Evolutionary conservation across 305 asterid genomes (phyloP).

Genomic region (Plantago lanceolata): DNA sequence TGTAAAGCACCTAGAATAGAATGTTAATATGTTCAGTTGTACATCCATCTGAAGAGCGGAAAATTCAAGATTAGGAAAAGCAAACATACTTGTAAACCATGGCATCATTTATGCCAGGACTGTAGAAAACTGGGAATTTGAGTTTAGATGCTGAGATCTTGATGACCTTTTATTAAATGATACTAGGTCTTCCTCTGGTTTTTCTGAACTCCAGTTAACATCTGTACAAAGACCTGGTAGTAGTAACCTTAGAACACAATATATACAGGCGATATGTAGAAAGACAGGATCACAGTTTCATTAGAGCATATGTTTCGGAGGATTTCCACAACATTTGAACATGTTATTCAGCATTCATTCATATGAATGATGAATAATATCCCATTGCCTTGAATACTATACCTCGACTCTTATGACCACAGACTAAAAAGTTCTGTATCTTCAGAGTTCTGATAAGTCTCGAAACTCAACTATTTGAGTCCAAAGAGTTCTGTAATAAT

Average conservation of each 20-base stretch:
- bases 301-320: no score
- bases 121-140: neutral
- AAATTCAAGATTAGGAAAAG: constrained; percentile 3
- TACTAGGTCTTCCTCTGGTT: neutral
- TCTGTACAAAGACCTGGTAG: neutral
- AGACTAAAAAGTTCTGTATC: no score
- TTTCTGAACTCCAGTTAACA: neutral
- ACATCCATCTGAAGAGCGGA: constrained; percentile 4
- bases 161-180: neutral
- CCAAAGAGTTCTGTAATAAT: no score
- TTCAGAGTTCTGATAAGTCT: no score
- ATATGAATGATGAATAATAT: no score
- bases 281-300: no score
- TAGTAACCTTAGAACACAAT: neutral
- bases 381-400: no score
- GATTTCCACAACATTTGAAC: neutral
- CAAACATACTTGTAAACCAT: constrained; percentile 8
- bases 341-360: neutral
- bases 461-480: no score
- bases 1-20: constrained; percentile 22
- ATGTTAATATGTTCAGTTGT: constrained; percentile 11
- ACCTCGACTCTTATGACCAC: no score
- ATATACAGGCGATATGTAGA: neutral
- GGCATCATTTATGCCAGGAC: neutral
- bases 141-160: neutral